phyloP scores from a whole-genome alignment of 2,329 filamentous ascomycete genomes.

The Sphaerulina musiva region DNA sequence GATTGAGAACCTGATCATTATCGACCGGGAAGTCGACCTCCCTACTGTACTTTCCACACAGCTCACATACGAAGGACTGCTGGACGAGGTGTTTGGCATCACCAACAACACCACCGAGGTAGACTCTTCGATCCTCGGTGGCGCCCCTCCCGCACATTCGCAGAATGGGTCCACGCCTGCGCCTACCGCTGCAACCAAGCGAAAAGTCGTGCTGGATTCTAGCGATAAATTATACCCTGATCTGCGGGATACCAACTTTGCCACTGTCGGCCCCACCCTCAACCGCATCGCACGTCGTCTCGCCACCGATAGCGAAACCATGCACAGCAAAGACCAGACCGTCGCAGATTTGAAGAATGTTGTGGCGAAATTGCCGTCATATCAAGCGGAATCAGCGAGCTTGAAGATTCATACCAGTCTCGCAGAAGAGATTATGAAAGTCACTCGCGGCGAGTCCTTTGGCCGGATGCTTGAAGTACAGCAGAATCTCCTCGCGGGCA shows the following conservation, averaged over 20 bases:
- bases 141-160: constrained; percentile 54
- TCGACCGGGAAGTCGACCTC: constrained; percentile 91
- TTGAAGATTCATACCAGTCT: constrained; percentile 87
- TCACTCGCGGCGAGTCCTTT: constrained; percentile 84
- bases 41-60: constrained; percentile 89
- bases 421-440: constrained; percentile 90
- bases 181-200: constrained; percentile 59
- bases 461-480: constrained; percentile 84
- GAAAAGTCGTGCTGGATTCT: constrained; percentile 82
- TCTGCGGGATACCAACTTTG: constrained; percentile 87
- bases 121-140: constrained; percentile 80
- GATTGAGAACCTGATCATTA: constrained; percentile 85
- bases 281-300: constrained; percentile 86
- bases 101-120: constrained; percentile 89
- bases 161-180: constrained; percentile 31
- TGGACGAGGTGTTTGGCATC: constrained; percentile 90
- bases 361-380: constrained; percentile 84
- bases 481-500: constrained; percentile 86
- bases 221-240: constrained; percentile 84
- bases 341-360: constrained; percentile 90
- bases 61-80: constrained; percentile 89
- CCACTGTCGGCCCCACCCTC: constrained; percentile 79
- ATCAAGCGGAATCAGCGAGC: constrained; percentile 88
- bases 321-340: constrained; percentile 72
- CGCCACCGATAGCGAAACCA: constrained; percentile 78